Base-by-base conservation (phyloP, 1,139 yeast genomes). In the Geotrichum macrosporum region DNA sequence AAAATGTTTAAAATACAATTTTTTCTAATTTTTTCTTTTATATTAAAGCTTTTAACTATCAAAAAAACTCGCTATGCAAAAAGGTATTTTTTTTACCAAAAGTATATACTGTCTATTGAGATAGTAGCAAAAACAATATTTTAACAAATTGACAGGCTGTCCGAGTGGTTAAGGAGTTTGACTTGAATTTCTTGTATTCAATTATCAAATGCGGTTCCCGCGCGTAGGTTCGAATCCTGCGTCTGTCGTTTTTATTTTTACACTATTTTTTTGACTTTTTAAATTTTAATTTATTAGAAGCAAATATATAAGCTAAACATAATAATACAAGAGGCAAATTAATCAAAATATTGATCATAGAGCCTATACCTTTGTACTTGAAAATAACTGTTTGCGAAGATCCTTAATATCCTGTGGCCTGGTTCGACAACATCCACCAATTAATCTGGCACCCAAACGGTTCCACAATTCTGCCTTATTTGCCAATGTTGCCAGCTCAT, bases 191-290 rank as follows among this genome's bases (percentile, higher is more conserved):
- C 4, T 35, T 32, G 3, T 19, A 24, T 24, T 24, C 10, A 24
- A 47, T 36, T 49, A 57, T 57, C 61, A 53, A 54, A 54, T 59
- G 62, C 58, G 62, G 55, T 59, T 52, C 51, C 54, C 63, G 58
- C 62, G 61, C 63, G 62, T 55, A 59, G 63, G 62, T 59, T 59
- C 63, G 61, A 59, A 57, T 58, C 62, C 63, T 59, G 63, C 62
- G 53, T 51, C 56, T 59, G 61, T 59, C 63, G 62, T 27, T 40
- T 47, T 45, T 16, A 42, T 52, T 55, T 10, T 24, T 24, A n/a
- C 27, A 24, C 6, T 24, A 24, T 24, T 24, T 24, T 10, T 24
- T 8, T 24, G 27, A 8, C 27, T 10, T 24, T 24, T 24, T 21
- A 13, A 20, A 13, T 22, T 36, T 21, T 36, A n/a, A n/a, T n/a